Evolutionary conservation across 1,284 basidiomycete genomes (phyloP), one percentile per base, ranked within the genome.

Genomic region (Abortiporus biennis): DNA sequence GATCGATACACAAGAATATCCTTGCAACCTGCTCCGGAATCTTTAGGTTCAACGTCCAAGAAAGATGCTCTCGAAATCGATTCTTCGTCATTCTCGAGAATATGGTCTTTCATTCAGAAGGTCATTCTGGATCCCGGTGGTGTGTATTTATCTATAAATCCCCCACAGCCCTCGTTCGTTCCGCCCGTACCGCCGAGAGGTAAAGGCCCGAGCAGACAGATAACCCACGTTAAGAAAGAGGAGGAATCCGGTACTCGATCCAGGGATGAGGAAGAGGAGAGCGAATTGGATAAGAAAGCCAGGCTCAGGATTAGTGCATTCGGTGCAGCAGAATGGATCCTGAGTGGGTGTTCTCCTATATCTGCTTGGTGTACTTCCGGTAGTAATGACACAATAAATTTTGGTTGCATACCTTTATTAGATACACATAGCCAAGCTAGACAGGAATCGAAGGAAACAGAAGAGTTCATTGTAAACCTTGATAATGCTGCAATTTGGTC

Each of bases 261-360:
- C 48, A 50, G 61, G 0, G 82, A 85, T 13, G 72, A 72, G 24
- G 67, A 72, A 3, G 81, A 85, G 42, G 85, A 88, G 59, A 73
- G 61, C 25, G 78, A 80, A 30, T 60, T 65, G 21, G 90, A 93
- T 55, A 66, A 83, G 33, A 74, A 72, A 48, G 85, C 84, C 1
- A 69, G 90, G 40, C 59, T 92, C 47, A 71, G 89, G 27, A 73
- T 85, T 6, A 76, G 79, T 12, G 89, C 82, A 0, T 66, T 94
- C 11, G 80, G 86, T 2, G 78, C 82, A 4, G 56, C 88, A 5
- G 67, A 69, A 44, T 87, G 80, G 76, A 57, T 81, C 4, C 44
- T 85, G 46, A 76, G 84, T 85, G 60, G 34, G 71, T 58, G 56
- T 40, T 39, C 36, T 38, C 49, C 44, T 39, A 40, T 47, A 30